Evolutionary conservation across 176 grass and related monocot genomes (phyloP), one percentile per base, ranked within the genome.

Genomic region (Raddia distichophylla): DNA sequence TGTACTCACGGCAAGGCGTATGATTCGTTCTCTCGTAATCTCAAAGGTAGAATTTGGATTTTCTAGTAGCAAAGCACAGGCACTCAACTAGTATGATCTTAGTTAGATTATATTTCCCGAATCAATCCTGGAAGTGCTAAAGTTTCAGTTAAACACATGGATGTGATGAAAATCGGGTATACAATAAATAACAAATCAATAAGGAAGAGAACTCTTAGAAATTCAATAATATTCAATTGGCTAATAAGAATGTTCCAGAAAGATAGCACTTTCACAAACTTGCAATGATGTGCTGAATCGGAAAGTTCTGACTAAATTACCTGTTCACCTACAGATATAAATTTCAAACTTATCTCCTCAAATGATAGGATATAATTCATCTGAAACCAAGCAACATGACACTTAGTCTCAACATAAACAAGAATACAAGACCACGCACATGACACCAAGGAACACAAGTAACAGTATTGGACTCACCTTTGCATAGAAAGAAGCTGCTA

Each of bases 261-360:
- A 50, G 46, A 69, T 33, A 64, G 27, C 19, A 77, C 49, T 85
- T 78, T 32, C 57, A 83, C 13, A 83, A 77, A 81, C 46, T 17
- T 64, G 49, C 11, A 60, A 83, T 40, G 80, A 48, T 83, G 67
- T 33, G 56, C 34, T 51, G 12, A 60, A 80, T 83, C 44, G 68
- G 73, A 83, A 75, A 87, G 71, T 86, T 80, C n/a, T 46, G 22
- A 84, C 20, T 56, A 73, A 85, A 76, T 84, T 95, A 98, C 95
- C 90, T 95, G 93, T 86, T 98, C 95, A 77, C 86, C 86, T 62
- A 86, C 70, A 59, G 89, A 85, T 84, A 98, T 94, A 90, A 98
- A 95, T 83, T 95, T 94, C 66, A 98, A 84, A 82, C 89, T 95
- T 86, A 98, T 95, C 84, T 95, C 92, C 75, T 98, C 95, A 88